phyloP scores from a whole-genome alignment of 2,329 filamentous ascomycete species.

The Fusarium pininemorale region DNA sequence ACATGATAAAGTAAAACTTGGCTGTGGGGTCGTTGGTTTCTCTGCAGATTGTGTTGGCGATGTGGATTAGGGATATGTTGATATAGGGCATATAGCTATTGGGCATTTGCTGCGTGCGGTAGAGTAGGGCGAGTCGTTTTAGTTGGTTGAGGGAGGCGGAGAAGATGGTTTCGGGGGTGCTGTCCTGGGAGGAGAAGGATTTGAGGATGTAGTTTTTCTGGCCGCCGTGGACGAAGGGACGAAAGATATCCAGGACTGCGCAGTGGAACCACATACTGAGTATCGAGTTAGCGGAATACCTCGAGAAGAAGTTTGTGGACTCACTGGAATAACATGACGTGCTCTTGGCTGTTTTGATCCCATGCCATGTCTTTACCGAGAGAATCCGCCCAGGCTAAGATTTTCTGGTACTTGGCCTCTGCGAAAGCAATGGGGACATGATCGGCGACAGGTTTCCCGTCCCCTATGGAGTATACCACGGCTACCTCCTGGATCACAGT shows the following conservation, averaged over 20 bases:
- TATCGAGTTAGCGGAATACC: accelerated
- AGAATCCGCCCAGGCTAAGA: neutral
- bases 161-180: neutral
- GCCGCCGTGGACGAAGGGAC: neutral
- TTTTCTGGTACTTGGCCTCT: neutral
- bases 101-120: neutral
- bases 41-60: slow-evolving; percentile 1
- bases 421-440: neutral
- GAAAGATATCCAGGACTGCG: neutral
- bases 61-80: slow-evolving; percentile 1
- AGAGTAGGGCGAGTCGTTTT: neutral
- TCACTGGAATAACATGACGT: neutral
- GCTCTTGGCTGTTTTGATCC: neutral
- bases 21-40: neutral
- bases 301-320: accelerated
- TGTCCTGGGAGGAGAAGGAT: neutral
- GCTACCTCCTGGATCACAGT: neutral
- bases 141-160: neutral
- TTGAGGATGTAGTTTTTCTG: neutral
- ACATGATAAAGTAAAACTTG: neutral
- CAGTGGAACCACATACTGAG: slow-evolving; percentile 3
- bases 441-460: neutral
- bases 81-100: slow-evolving; percentile 3
- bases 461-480: neutral
- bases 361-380: neutral